Base-by-base conservation (phyloP, 495 filamentous ascomycete species). In the Bacidia gigantensis region DNA sequence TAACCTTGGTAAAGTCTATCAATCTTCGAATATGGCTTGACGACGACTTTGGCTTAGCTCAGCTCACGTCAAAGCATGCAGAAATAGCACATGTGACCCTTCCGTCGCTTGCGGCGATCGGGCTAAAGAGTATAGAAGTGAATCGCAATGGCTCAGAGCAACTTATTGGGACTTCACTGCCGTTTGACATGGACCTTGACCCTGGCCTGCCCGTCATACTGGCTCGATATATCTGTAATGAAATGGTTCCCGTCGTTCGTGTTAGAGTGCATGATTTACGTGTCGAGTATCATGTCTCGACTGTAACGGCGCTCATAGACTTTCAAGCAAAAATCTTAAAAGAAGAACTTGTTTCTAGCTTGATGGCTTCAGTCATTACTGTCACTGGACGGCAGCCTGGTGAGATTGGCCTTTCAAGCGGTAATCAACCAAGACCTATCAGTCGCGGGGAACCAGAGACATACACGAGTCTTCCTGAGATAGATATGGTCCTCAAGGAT, bases 221-320 rank as follows among this genome's bases (percentile, higher is more conserved):
- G 81, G 79, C 82, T 56, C 76, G 93, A 43, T 83, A 92, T 65
- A 82, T 99, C 49, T 86, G 86, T 0, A 89, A 96, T 63, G 93
- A 96, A 59, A 86, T 93, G 68, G 89, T 96, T 51, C 89, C 93
- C 0, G 81, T 87, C 11, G 68, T 95, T 50, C 94, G 89, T 63
- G 60, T 96, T 54, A 93, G 93, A 62, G 64, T 96, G 24, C 81
- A 82, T 64, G 86, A 89, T 55, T 49, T 95, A 11, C 81, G 80
- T 49, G 60, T 85, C 18, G 93, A 99, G 56, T 97, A 99, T 64
- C 80, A 80, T 7, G 80, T 96, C 11, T 73, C 86, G 2, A 86
- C 83, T 5, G 60, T 95, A 3, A 84, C 92, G 70, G 84, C 84
- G 41, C 69, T 93, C 12, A 73, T 93, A 32, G 82, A 78, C 2